Base-by-base conservation (phyloP, 2,329 filamentous ascomycete species). In the Achaetomium macrosporum region DNA sequence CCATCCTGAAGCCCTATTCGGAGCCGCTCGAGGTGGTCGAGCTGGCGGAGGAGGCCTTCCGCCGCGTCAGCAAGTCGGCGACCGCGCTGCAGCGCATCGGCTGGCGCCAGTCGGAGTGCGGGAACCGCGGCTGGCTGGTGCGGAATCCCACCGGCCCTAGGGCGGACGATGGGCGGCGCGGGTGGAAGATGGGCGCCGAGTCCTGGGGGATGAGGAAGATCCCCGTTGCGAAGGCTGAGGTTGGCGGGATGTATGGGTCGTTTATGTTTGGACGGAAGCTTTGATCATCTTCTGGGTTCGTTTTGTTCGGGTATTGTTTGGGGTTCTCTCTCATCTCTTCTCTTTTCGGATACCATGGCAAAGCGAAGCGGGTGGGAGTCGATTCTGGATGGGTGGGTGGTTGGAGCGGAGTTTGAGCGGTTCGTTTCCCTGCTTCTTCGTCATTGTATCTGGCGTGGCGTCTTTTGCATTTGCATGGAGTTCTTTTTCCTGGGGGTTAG, bases 171-270 rank as follows among this genome's bases (percentile, higher is more conserved):
- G 82, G 82, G 1, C 68, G 73, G 43, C 74, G 84, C 31, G 71
- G 73, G 63, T 93, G 88, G 88, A 93, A 93, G 74, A 87, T 90
- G 85, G 88, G 88, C 31, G 88, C 88, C 45, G 81, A 82, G 61
- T 88, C 83, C 72, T 92, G 88, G 88, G 88, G 88, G 36, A 90
- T 90, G 83, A 79, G 87, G 57, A 93, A 97, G 73, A 79, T 97
- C 40, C 95, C 92, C n/a, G 85, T 97, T 60, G 90, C 88, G 25
- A 82, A 84, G 64, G 89, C 91, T 49, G 92, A 97, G 68, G 87
- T 97, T 25, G 93, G 96, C 63, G 90, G 90, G 57, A 95, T 95
- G 65, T 96, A 97, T 66, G 93, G 93, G 19, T 79, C 74, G 20
- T 83, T 79, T 63, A 83, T 83, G 80, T 83, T 83, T 69, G 78